Base-by-base conservation (phyloP, 768 basidiomycete genomes). In the Xerocomellus amylosporus region DNA sequence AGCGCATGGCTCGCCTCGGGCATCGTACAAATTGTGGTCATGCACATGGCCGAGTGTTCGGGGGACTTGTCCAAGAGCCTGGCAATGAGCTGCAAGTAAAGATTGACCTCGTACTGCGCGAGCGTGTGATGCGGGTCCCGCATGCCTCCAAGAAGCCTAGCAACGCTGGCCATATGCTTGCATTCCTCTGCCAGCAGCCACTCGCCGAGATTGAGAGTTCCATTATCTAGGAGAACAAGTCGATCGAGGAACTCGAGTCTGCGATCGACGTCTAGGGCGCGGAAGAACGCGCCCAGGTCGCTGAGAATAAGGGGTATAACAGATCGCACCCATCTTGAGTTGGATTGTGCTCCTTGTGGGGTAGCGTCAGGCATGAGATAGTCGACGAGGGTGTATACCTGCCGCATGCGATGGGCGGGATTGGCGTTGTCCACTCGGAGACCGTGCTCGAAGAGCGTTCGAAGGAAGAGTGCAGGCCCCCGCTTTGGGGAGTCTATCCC, bases 101-200 rank as follows among this genome's bases (percentile, higher is more conserved):
- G 64, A 26, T 74, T 75, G 36, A 83, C 71, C 52, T 83, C 80
- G 51, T 82, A 75, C 46, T 78, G 78, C 31, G 75, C 62, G 54
- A 83, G 58, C 2, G 67, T 56, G 12, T 68, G 72, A 44, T 75
- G 70, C 8, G 78, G 71, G 31, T 69, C 70, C 5, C 68, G 59
- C 43, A 65, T 54, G 9, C 55, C 56, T 14, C 71, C 66, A 42
- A 83, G 65, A 2, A 59, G 56, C 46, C 74, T 72, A 20, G 83
- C 69, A 20, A 70, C 64, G 13, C 66, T 67, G 8, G 69, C 69
- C 42, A 87, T 69, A n/a, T 75, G 70, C 64, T 81, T 82, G 54
- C 87, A 61, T 55, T 88, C 86, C 58, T 86, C 81, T n/a, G 71
- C 62, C 9, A 92, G 60, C 24, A 91, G 61, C 87, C 88, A 92